A percentile compares a stretch with the other conserved stretches of the same genome.
Evolutionary conservation across 345 rosid genomes (phyloP).

Genomic region (Streptanthus diversifolius): DNA sequence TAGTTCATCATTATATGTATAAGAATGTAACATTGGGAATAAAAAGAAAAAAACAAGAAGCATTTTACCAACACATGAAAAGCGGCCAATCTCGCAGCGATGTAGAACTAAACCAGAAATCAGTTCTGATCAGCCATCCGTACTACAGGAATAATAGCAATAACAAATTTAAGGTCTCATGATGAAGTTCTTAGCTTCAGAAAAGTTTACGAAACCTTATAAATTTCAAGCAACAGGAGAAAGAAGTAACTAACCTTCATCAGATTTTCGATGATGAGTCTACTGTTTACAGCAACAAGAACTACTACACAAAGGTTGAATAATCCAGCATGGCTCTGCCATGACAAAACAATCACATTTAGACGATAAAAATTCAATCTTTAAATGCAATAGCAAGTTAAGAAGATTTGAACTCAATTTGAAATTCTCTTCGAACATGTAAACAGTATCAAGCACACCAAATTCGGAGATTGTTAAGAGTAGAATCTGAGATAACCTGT

Average conservation of each 20-base stretch:
- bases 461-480: too few relatives aligned
- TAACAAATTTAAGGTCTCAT: not conserved
- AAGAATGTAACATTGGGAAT: not conserved
- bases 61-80: slow-evolving; percentile 85
- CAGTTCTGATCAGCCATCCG: slow-evolving; percentile 87
- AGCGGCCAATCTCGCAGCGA: slow-evolving; percentile 97
- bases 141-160: slow-evolving; percentile 53
- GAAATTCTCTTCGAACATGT: not conserved
- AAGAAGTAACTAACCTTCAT: slow-evolving; percentile 65
- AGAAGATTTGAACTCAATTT: not conserved
- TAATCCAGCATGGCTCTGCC: slow-evolving; percentile 98
- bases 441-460: too few relatives aligned
- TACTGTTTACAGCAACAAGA: slow-evolving; percentile 92
- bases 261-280: slow-evolving; percentile 89
- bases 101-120: slow-evolving; percentile 90
- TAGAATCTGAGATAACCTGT: slow-evolving; percentile 46
- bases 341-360: not conserved
- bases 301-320: slow-evolving; percentile 96
- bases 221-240: not conserved
- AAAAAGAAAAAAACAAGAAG: too few relatives aligned
- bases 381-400: not conserved
- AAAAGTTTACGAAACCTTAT: not conserved
- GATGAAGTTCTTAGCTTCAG: not conserved
- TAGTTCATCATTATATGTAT: not conserved
- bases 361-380: not conserved